Base-by-base conservation (phyloP, 352 stramenopile genomes). In the Elongisporangium prolatum region DNA sequence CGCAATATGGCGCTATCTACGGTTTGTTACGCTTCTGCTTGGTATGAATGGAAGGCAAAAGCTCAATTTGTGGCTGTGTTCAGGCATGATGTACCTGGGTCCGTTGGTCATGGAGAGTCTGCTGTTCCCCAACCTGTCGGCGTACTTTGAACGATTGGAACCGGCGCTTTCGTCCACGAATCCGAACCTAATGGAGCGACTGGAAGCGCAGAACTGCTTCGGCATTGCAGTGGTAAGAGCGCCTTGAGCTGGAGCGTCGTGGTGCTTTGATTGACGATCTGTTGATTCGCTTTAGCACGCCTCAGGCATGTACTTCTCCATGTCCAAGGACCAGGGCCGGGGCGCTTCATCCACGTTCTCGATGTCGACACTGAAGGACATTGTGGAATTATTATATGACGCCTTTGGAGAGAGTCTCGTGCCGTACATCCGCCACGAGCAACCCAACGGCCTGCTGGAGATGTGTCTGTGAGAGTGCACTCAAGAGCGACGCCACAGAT, bases 1-100 rank as follows among this genome's bases (percentile, higher is more conserved):
- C 91, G 0, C 89, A 97, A 64, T 98, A 96, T 64, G 95, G 95
- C 37, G 92, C 91, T 8, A 88, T 98, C 53, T 83, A 98, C 18
- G 95, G 91, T 69, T 76, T 52, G 69, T 48, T 44, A 6, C 8
- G n/a, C 1, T 64, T 5, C 2, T 13, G 13, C 24, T 54, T 44
- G 16, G 8, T 22, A 4, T 37, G 16, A 24, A 0, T 28, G 9
- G 13, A 18, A 3, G 4, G n/a, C 6, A 48, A 22, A 7, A 44
- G 13, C 11, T 28, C 1, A 28, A 20, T 38, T 21, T 13, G 20
- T 28, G 21, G 8, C 8, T 50, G 21, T 51, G 3, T n/a, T 4
- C 49, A 91, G 81, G 81, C 8, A 86, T 97, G 69, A 78, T 95
- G 34, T 85, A 90, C 28, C 85, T 98, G 68, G 95, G 95, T n/a